Evolutionary conservation across 805 yeast genomes (phyloP).

Genomic region (Hagleromyces aurorensis): DNA sequence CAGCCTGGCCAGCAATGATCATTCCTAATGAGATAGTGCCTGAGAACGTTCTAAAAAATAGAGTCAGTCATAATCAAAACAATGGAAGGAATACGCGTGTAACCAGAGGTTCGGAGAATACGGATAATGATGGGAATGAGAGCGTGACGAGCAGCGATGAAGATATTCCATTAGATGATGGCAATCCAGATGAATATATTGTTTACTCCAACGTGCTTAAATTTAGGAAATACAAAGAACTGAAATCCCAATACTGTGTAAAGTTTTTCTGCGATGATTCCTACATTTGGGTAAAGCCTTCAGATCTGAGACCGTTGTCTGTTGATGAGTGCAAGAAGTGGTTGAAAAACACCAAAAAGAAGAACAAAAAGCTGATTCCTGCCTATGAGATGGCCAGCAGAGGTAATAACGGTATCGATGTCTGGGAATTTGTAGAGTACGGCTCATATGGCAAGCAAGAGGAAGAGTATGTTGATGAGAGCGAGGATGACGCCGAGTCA

Average conservation of each 20-base stretch:
- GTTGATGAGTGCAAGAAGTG: slow-evolving; percentile 19
- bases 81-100: no score
- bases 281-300: slow-evolving; percentile 28
- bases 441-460: slow-evolving; percentile 27
- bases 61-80: slow-evolving; percentile 3
- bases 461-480: slow-evolving; percentile 26
- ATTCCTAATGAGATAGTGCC: slow-evolving; percentile 57
- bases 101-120: slow-evolving; percentile 3
- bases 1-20: slow-evolving; percentile 89
- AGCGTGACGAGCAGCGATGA: slow-evolving; percentile 4
- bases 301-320: slow-evolving; percentile 18
- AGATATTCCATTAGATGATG: slow-evolving; percentile 3
- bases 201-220: slow-evolving; percentile 20
- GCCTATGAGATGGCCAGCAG: slow-evolving; percentile 46
- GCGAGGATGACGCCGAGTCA: slow-evolving; percentile 25
- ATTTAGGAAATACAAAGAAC: slow-evolving; percentile 17
- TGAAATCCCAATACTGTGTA: slow-evolving; percentile 23
- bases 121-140: slow-evolving; percentile 5
- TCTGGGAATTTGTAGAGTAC: slow-evolving; percentile 32
- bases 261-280: slow-evolving; percentile 31
- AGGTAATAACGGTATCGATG: slow-evolving; percentile 27
- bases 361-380: slow-evolving; percentile 43
- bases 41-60: slow-evolving; percentile 37
- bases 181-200: slow-evolving; percentile 15
- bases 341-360: slow-evolving; percentile 31